Evolutionary conservation across 208 protist genomes (phyloP).

Genomic region (Trypanosoma grayi): DNA sequence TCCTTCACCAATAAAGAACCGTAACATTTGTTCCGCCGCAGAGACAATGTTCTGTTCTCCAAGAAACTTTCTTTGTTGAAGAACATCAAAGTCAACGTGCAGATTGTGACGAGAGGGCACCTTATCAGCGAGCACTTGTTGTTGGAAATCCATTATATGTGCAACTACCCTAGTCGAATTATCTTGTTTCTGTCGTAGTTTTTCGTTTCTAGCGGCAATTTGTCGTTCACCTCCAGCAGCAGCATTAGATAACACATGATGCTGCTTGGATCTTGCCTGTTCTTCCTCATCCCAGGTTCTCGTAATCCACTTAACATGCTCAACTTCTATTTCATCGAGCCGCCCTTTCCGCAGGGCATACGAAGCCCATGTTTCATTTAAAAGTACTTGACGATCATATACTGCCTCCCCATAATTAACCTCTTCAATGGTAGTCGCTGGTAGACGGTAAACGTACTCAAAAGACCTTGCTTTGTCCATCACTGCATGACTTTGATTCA

Average conservation of each 20-base stretch:
- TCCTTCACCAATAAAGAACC: constrained; percentile 28
- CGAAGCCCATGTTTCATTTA: constrained; percentile 56
- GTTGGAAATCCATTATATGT: constrained; percentile 41
- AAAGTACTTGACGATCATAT: constrained; percentile 53
- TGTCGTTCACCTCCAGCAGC: constrained; percentile 20
- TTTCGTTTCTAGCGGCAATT: constrained; percentile 4
- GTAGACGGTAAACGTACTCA: constrained; percentile 55
- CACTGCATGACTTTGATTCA: too few relatives aligned
- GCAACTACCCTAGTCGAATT: constrained; percentile 32
- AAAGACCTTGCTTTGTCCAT: constrained; percentile 60
- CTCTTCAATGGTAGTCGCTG: constrained; percentile 32
- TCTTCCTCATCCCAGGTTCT: constrained; percentile 81
- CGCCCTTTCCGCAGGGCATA: constrained; percentile 41
- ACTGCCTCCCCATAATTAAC: constrained; percentile 46
- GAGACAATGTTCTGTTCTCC: constrained; percentile 33
- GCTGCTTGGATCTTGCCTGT: constrained; percentile 33
- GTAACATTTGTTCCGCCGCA: constrained; percentile 35
- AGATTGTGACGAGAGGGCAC: constrained; percentile 43
- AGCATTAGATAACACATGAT: constrained; percentile 26
- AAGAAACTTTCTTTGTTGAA: constrained; percentile 46
- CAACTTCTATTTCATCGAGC: constrained; percentile 24
- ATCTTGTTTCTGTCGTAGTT: constrained; percentile 1
- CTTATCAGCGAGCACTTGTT: constrained; percentile 4
- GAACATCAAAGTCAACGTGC: constrained; percentile 62
- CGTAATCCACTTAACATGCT: constrained; percentile 59